Base-by-base conservation (phyloP, 2,329 filamentous ascomycete genomes). In the Zymoseptoria passerinii region DNA sequence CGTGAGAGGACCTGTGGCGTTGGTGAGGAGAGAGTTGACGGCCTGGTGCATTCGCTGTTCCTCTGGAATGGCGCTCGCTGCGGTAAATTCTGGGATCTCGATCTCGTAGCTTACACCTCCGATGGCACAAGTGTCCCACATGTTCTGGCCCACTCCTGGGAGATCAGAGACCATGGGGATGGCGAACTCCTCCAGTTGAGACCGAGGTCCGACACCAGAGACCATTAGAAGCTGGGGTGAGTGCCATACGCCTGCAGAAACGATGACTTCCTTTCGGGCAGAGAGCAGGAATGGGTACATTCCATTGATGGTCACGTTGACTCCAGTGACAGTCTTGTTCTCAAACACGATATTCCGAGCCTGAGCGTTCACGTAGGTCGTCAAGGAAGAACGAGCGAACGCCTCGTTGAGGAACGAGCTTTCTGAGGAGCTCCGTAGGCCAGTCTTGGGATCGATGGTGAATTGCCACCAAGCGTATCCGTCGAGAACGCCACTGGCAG, bases 141-240 rank as follows among this genome's bases (percentile, higher is more conserved):
- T 71, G 56, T 79, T 77, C 63, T 80, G 72, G 4, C 80, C 81
- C 1, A 83, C 81, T 1, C 80, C 80, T 0, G 76, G 75, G 0
- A 78, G 73, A 48, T 79, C 73, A 3, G 73, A 72, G 1, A 82
- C 59, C 1, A 80, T 63, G 0, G 73, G 66, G 40, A 83, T 82
- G 16, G 75, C 67, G 54, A 56, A 61, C n/a, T 71, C 66, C 4
- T 73, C 54, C 1, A 83, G 72, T 19, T 78, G 74, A 0, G 70
- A 67, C 0, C 68, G 70, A 7, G 65, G 65, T 2, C 66, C 63
- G 52, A 70, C 61, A 8, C 68, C 70, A 28, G 68, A 70, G 0
- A 71, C 63, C 68, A 70, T 69, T 8, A 71, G 59, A 5, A 72
- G 62, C 53, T 71, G 68, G 2, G 70, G 70, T 2, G 68, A 68